Evolutionary conservation across 148 eudicot species (phyloP).

Genomic region (Vaccinium macrocarpon): DNA sequence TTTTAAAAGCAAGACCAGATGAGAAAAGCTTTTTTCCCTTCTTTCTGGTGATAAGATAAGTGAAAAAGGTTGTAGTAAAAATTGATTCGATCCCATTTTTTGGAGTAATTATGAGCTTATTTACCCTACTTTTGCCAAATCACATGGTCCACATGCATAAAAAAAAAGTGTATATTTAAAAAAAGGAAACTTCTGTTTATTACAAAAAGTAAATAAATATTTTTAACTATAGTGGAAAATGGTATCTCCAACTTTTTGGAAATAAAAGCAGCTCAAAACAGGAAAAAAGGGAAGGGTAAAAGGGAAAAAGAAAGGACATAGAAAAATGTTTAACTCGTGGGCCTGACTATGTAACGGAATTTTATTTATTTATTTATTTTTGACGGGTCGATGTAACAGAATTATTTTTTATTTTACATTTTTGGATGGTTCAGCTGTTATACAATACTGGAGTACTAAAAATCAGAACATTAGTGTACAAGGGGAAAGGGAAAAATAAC

Average conservation of each 20-base stretch:
- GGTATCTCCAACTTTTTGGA: background rate
- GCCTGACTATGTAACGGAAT: background rate
- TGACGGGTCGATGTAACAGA: background rate
- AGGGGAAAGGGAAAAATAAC: background rate
- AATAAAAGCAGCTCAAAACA: background rate
- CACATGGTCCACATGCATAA: background rate
- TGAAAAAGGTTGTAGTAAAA: background rate
- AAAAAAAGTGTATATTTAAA: background rate
- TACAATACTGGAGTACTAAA: too few relatives aligned
- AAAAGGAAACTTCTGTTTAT: background rate
- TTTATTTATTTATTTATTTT: background rate
- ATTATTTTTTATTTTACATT: background rate
- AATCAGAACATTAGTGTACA: too few relatives aligned
- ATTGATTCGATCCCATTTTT: background rate
- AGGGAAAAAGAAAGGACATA: background rate
- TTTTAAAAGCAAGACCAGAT: background rate
- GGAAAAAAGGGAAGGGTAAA: background rate
- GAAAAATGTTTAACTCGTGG: background rate
- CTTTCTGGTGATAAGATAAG: background rate
- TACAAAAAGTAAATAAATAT: background rate
- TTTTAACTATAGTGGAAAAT: background rate
- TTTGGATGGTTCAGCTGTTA: background rate
- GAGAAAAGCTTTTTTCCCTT: background rate
- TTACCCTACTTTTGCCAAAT: background rate
- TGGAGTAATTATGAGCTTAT: background rate